phyloP scores from a whole-genome alignment of 2,329 filamentous ascomycete genomes.

The Exophiala calicioides region DNA sequence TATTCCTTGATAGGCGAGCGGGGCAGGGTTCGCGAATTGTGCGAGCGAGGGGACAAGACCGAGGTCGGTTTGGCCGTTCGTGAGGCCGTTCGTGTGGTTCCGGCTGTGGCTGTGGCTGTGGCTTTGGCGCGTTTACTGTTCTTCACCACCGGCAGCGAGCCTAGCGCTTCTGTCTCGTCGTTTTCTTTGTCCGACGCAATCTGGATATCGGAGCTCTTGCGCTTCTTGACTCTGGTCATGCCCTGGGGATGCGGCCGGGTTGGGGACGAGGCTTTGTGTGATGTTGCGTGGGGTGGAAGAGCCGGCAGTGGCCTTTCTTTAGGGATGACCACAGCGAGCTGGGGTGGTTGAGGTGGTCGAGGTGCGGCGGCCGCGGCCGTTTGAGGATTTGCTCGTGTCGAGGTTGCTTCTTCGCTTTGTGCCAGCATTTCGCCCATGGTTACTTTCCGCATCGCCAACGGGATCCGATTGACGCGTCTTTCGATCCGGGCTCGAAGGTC shows the following conservation, averaged over 20 bases:
- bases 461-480: constrained; percentile 90
- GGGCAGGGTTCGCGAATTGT: constrained; percentile 71
- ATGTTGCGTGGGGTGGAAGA: constrained; percentile 34
- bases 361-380: constrained; percentile 38
- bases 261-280: constrained; percentile 33
- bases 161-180: constrained; percentile 41
- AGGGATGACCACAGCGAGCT: constrained; percentile 24
- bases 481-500: constrained; percentile 83
- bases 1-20: constrained; percentile 56
- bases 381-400: too few relatives aligned
- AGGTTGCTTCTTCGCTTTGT: constrained; percentile 47
- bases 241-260: constrained; percentile 34
- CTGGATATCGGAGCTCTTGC: constrained; percentile 32
- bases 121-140: constrained; percentile 50
- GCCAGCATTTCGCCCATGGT: constrained; percentile 74
- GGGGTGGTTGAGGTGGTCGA: constrained; percentile 20
- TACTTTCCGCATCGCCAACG: constrained; percentile 71
- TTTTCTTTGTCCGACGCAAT: constrained; percentile 72
- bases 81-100: constrained; percentile 42
- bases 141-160: constrained; percentile 67
- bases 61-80: constrained; percentile 49
- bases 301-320: constrained; percentile 33
- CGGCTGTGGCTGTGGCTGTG: constrained; percentile 39
- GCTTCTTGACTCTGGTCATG: constrained; percentile 26
- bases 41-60: constrained; percentile 78